These are phyloP conservation scores for Mortierella antarctica DNA, from an alignment of 192 early-diverging fungal genomes.

Conservation along the genomic window DNA sequence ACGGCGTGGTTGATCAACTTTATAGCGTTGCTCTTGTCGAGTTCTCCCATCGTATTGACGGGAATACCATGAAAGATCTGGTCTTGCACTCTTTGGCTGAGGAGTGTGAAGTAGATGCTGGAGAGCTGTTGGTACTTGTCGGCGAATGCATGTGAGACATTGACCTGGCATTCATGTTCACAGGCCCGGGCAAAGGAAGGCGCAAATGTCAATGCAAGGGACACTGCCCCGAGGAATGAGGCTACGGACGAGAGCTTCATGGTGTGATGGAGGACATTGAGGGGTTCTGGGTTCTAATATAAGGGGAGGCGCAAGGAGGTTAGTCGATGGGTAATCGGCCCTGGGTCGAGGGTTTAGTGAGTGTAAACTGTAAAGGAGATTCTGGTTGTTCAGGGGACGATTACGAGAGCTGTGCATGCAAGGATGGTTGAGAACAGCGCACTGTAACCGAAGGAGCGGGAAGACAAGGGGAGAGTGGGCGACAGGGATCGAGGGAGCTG, in stretches of 20 bases:
- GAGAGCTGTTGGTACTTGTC: conserved; percentile 52
- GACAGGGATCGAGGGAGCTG: too few species aligned
- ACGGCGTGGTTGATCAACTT: conserved; percentile 22
- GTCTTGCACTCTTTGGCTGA: conserved; percentile 16
- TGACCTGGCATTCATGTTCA: conserved; percentile 58
- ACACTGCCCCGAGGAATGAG: background rate
- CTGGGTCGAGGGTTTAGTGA: too few species aligned
- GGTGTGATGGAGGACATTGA: background rate
- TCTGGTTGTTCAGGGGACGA: too few species aligned
- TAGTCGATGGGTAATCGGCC: too few species aligned
- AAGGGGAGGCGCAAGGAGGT: too few species aligned
- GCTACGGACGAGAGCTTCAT: conserved; percentile 8
- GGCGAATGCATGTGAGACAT: conserved; percentile 57
- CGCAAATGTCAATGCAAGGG: conserved; percentile 1
- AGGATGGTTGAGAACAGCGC: too few species aligned
- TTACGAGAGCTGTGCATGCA: too few species aligned
- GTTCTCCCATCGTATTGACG: background rate
- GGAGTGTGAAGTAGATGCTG: conserved; percentile 23
- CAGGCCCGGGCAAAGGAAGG: conserved; percentile 35
- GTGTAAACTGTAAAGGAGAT: too few species aligned
- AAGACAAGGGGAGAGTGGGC: too few species aligned
- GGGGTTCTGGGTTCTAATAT: background rate
- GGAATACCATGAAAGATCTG: conserved; percentile 30
- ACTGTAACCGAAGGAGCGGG: too few species aligned
- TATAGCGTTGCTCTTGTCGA: background rate